Base-by-base conservation (phyloP, 768 basidiomycete genomes). In the Lentinula boryana region DNA sequence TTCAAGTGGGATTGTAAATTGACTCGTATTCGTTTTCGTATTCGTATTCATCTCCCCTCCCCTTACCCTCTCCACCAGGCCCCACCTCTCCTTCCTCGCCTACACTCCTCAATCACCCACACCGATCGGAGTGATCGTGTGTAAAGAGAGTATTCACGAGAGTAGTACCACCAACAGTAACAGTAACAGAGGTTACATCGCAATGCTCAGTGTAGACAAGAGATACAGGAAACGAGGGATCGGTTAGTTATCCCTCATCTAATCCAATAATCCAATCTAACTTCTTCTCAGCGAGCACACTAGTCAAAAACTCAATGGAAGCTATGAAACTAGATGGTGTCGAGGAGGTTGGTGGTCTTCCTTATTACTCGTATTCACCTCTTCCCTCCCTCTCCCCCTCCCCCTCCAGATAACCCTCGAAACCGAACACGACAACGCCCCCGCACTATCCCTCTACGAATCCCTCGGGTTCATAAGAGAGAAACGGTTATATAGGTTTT, bases 101-200 rank as follows among this genome's bases (percentile, higher is more conserved):
- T 27, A 27, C 27, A 27, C 3, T 3, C 27, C 27, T 3, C 0
- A 27, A 0, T 27, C 27, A 27, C 27, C 27, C 27, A 27, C 27
- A 27, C 27, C 27, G 2, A 27, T 27, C 27, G 27, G 27, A 27
- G 27, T 27, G 27, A 27, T 27, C 27, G 27, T 27, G 27, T 27
- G 27, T 27, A 27, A 27, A 27, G 3, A 27, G 27, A 27, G 27
- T 27, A 3, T 27, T 27, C 27, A 27, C 27, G 27, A 27, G 27
- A 27, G 27, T 3, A 27, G 27, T 27, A 27, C 27, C 4, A 27
- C 40, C n/a, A n/a, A n/a, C n/a, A n/a, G n/a, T n/a, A n/a, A n/a
- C n/a, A n/a, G n/a, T n/a, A 92, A 94, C 70, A 76, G 97, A 70
- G 97, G 97, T 10, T 99, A 99, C 71, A 96, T 99, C 61, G 97